Evolutionary conservation across 208 protist genomes (phyloP), one percentile per base, ranked within the genome.

Genomic region (Endotrypanum monterogeii): DNA sequence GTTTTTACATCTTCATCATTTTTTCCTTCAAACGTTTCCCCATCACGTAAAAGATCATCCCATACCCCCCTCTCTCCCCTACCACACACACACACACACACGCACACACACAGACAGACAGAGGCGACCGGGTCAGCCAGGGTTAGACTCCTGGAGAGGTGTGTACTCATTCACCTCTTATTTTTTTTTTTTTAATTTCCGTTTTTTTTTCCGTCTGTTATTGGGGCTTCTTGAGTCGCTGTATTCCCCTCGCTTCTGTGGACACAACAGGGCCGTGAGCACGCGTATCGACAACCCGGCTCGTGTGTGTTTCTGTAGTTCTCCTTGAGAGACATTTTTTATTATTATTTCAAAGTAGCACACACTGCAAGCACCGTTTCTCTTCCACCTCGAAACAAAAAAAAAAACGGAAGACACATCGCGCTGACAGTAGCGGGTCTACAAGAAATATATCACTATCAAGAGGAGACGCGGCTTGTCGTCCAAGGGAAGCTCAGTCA

Each of bases 401-500:
- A n/a, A n/a, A 9, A 50, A 35, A 67, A 16, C 28, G 3, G 35
- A 51, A 35, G n/a, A n/a, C 39, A 35, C 39, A 12, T 35, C 35
- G 39, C 61, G 18, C 35, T 23, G 39, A 51, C 32, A 6, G 30
- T 6, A 8, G 57, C 23, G 57, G 12, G 32, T 62, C 28, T 62
- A 11, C 35, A 4, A 41, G 32, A 62, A 23, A 8, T 18, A 1
- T 8, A 62, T 25, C 16, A 62, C 30, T 62, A 37, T 39, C 35
- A n/a, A 16, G 32, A 32, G n/a, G 16, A 32, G n/a, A 9, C 16
- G n/a, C 12, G 18, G 37, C 60, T 20, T 37, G 23, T 3, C 7
- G 23, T 46, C 37, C 25, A 37, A 20, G 60, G 4, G 6, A 35
- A n/a, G 3, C 18, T n/a, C 71, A 44, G 66, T 18, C 35, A 96